Conservation (phyloP, 2,329 filamentous ascomycete genomes). For the Scytalidium sp. region DNA sequence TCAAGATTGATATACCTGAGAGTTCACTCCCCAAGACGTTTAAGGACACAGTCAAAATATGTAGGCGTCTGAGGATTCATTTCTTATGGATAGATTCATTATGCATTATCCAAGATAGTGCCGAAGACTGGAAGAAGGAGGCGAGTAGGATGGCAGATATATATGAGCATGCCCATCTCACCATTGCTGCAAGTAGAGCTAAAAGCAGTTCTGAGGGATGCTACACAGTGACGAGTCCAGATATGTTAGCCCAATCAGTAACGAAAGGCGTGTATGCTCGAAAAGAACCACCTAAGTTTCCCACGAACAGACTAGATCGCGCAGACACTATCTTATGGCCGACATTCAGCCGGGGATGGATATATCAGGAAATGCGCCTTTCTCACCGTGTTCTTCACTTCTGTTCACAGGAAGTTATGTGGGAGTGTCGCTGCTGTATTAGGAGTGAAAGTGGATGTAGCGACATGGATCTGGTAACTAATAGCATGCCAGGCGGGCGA, state of each 20-base stretch:
- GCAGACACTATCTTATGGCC: neutral
- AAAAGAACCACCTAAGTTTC: neutral
- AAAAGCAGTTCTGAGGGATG: conserved; percentile 1
- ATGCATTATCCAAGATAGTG: conserved; percentile 11
- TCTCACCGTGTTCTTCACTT: neutral
- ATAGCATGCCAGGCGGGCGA: too few relatives aligned
- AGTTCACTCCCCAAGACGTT: conserved; percentile 5
- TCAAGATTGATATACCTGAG: neutral
- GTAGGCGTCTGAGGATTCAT: conserved; percentile 1
- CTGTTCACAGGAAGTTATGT: too few relatives aligned
- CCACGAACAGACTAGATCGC: neutral
- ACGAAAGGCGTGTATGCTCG: neutral
- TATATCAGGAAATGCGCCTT: neutral
- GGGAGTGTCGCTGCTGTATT: too few relatives aligned
- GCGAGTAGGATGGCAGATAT: conserved; percentile 4
- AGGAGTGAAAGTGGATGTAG: too few relatives aligned
- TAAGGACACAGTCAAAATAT: conserved; percentile 4
- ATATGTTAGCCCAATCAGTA: too few relatives aligned
- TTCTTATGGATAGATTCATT: conserved; percentile 12
- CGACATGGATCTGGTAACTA: too few relatives aligned
- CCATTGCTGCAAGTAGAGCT: conserved; percentile 7
- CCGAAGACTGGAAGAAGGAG: conserved; percentile 3
- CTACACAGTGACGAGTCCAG: neutral
- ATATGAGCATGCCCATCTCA: conserved; percentile 3
- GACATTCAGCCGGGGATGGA: neutral